Percentiles rank a stretch among this genome's conserved stretches.
phyloP scores from a whole-genome alignment of 2,329 filamentous ascomycete species.

The Venturia nashicola region DNA sequence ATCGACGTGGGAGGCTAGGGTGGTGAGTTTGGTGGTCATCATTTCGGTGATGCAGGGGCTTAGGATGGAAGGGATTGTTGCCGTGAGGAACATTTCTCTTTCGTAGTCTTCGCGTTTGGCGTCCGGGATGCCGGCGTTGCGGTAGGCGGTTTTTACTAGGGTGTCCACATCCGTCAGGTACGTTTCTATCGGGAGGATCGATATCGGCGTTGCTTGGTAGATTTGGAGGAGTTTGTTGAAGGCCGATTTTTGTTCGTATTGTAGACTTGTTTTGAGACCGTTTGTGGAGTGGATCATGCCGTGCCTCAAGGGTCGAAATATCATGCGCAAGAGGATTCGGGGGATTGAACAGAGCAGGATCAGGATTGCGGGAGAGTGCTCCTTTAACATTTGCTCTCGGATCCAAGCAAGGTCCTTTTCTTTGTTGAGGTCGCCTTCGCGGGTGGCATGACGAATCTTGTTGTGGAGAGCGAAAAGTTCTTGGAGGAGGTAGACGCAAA shows the following conservation, averaged over 20 bases:
- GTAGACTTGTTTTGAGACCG: slow-evolving; percentile 19
- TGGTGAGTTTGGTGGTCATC: slow-evolving; percentile 36
- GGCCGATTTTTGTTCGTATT: slow-evolving; percentile 39
- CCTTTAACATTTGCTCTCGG: slow-evolving; percentile 11
- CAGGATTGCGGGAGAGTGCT: slow-evolving; percentile 18
- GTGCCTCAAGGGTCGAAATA: slow-evolving; percentile 49
- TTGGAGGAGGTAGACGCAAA: slow-evolving; percentile 43
- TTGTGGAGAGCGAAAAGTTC: slow-evolving; percentile 36
- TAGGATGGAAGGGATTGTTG: slow-evolving; percentile 38
- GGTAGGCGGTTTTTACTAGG: slow-evolving; percentile 48
- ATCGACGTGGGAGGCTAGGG: slow-evolving; percentile 49
- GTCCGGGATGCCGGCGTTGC: slow-evolving; percentile 30
- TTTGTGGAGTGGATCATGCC: slow-evolving; percentile 14
- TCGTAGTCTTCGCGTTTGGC: slow-evolving; percentile 36
- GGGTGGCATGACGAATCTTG: slow-evolving; percentile 24
- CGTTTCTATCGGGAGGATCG: slow-evolving; percentile 28
- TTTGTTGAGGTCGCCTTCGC: slow-evolving; percentile 11
- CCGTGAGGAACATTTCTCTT: slow-evolving; percentile 40
- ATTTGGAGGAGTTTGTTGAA: slow-evolving; percentile 39
- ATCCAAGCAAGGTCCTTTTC: slow-evolving; percentile 7
- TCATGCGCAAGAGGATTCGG: slow-evolving; percentile 57
- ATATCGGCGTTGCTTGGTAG: slow-evolving; percentile 35
- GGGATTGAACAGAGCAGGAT: slow-evolving; percentile 64
- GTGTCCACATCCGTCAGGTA: slow-evolving; percentile 49
- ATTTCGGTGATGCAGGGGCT: slow-evolving; percentile 31